Evolutionary conservation across 805 yeast species (phyloP).

Genomic region (Kluyveromyces starmeri): DNA sequence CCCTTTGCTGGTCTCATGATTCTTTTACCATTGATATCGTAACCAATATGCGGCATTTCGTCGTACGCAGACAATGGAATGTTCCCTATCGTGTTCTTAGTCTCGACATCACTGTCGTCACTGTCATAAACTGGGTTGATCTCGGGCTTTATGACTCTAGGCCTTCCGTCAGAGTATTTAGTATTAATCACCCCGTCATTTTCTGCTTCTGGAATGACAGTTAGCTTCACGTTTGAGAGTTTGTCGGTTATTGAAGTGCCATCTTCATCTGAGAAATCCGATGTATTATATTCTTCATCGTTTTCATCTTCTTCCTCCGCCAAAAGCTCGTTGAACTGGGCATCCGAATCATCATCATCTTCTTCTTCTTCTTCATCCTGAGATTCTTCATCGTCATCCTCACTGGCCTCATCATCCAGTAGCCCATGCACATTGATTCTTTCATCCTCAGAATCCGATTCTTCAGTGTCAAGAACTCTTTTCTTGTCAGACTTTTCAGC

Average conservation of each 20-base stretch:
- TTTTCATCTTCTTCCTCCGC: slow-evolving; percentile 40
- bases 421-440: slow-evolving; percentile 15
- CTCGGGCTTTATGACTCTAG: slow-evolving; percentile 76
- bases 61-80: slow-evolving; percentile 91
- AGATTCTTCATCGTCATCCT: slow-evolving; percentile 14
- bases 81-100: slow-evolving; percentile 85
- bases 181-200: slow-evolving; percentile 30
- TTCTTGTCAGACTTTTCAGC: slow-evolving; percentile 10
- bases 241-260: slow-evolving; percentile 43
- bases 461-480: slow-evolving; percentile 15
- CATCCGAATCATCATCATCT: slow-evolving; percentile 45
- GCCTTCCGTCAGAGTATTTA: slow-evolving; percentile 67
- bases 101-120: slow-evolving; percentile 82
- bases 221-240: slow-evolving; percentile 45
- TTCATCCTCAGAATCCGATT: slow-evolving; percentile 17
- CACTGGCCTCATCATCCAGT: slow-evolving; percentile 20
- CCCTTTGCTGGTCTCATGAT: slow-evolving; percentile 99
- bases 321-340: slow-evolving; percentile 52
- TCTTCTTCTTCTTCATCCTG: slow-evolving; percentile 15
- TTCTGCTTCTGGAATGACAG: slow-evolving; percentile 34
- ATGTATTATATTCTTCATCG: slow-evolving; percentile 20
- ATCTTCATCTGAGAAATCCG: slow-evolving; percentile 31
- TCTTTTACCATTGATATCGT: slow-evolving; percentile 93
- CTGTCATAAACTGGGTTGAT: slow-evolving; percentile 91
- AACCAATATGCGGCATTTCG: slow-evolving; percentile 95